phyloP scores from a whole-genome alignment of 208 protist genomes.

The Eutreptiella sp. region DNA sequence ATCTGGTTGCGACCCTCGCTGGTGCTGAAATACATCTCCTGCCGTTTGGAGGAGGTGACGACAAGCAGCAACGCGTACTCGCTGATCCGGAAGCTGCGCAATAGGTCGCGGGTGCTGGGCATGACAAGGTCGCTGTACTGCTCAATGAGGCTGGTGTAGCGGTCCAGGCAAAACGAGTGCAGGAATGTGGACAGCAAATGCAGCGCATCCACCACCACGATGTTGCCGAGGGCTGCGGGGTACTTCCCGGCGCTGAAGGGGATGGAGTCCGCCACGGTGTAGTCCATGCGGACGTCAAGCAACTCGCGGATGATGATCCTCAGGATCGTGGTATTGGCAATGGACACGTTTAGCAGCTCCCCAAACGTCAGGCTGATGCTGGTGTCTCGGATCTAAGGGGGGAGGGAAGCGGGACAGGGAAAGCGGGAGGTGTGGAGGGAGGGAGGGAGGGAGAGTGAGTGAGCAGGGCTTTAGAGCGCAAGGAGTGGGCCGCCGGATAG shows the following conservation, averaged over 20 bases:
- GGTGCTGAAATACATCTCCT: slow-evolving; percentile 59
- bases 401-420: too few species aligned
- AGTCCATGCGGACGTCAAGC: slow-evolving; percentile 14
- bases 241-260: slow-evolving; percentile 71
- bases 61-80: slow-evolving; percentile 60
- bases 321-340: neutral
- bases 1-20: slow-evolving; percentile 26
- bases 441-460: too few species aligned
- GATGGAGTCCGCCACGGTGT: slow-evolving; percentile 63
- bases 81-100: slow-evolving; percentile 40
- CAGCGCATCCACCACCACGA: slow-evolving; percentile 70
- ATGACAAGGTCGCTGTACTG: neutral
- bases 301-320: slow-evolving; percentile 20
- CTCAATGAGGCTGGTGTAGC: neutral
- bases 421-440: too few species aligned
- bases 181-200: slow-evolving; percentile 39
- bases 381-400: too few species aligned
- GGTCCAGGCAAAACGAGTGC: slow-evolving; percentile 37
- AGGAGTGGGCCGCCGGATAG: too few species aligned
- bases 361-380: too few species aligned
- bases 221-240: slow-evolving; percentile 72
- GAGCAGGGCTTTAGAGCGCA: too few species aligned
- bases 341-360: too few species aligned
- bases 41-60: slow-evolving; percentile 55
- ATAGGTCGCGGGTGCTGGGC: neutral